phyloP scores from a whole-genome alignment of 169 alveolate species.

The Babesia divergens region DNA sequence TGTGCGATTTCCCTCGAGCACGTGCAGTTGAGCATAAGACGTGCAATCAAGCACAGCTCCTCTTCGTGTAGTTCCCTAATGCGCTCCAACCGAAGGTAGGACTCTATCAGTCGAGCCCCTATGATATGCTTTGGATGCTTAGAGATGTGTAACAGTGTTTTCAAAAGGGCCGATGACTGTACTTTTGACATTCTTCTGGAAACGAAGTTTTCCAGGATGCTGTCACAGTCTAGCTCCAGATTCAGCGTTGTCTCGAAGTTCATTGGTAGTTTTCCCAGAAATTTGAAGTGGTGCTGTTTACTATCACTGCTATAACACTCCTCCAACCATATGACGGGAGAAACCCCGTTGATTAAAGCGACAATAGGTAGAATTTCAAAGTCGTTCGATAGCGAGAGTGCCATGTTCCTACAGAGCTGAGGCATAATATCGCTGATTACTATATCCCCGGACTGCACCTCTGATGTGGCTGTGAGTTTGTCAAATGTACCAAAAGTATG shows the following conservation, averaged over 20 bases:
- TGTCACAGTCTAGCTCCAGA: background rate
- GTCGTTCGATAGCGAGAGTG: background rate
- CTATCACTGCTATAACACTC: background rate
- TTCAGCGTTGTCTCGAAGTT: background rate
- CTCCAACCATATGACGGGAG: background rate
- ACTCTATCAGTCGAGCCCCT: background rate
- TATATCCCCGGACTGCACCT: background rate
- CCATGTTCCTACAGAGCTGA: background rate
- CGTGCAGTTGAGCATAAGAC: background rate
- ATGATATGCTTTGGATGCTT: background rate
- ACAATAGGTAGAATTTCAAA: slow-evolving; percentile 10
- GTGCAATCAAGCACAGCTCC: background rate
- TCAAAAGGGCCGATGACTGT: background rate
- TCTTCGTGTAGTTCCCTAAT: background rate
- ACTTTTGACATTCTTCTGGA: background rate
- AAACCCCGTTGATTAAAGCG: slow-evolving; percentile 2
- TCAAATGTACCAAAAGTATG: background rate
- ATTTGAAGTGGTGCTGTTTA: background rate
- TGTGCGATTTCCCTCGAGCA: background rate
- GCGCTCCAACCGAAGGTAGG: background rate
- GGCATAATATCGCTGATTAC: background rate
- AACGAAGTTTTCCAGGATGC: background rate
- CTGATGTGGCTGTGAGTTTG: background rate
- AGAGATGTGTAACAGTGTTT: background rate
- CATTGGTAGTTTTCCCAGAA: background rate